Evolutionary conservation across 2,329 filamentous ascomycete genomes (phyloP), one percentile per base, ranked within the genome.

Genomic region (Thelonectria blattea): DNA sequence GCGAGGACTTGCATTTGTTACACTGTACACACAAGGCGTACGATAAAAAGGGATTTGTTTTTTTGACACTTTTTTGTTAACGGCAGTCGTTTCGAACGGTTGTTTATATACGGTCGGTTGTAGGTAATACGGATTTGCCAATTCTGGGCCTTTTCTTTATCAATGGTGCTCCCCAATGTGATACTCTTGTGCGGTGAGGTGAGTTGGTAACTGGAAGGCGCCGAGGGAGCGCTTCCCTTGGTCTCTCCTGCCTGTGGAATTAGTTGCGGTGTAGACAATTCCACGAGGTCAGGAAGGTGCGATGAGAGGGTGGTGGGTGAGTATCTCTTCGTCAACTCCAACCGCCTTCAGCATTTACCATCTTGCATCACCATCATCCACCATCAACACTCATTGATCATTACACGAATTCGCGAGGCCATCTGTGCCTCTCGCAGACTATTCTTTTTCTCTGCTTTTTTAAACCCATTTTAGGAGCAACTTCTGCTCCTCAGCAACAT

Each of bases 21-120:
- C 75, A 79, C 80, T 82, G 81, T n/a, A n/a, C 80, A 81, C 82
- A 70, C 73, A 74, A 72, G 80, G 81, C 81, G 81, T 80, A 77
- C 64, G 66, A 77, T 76, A 74, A 77, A 76, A 79, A 74, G 51
- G 57, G 56, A 57, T 57, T 63, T 68, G 57, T 62, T 45, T 66
- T 65, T 70, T 59, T 30, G 5, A 8, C 27, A 30, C 27, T 59
- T 63, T 69, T 58, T 61, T 45, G n/a, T 65, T 70, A 58, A 61
- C 37, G 52, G 56, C 55, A 55, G 39, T 59, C 52, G 51, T 55
- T 61, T 66, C 46, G 61, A 59, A 58, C 56, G 56, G 43, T 55
- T 50, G 50, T 58, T 50, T 60, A 30, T 60, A 30, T 30, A 54
- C 49, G 63, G 52, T 60, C 41, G 63, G 62, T 61, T 65, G 56